Evolutionary conservation across 176 grass and related monocot genomes (phyloP).

Genomic region (Eleusine coracana): DNA sequence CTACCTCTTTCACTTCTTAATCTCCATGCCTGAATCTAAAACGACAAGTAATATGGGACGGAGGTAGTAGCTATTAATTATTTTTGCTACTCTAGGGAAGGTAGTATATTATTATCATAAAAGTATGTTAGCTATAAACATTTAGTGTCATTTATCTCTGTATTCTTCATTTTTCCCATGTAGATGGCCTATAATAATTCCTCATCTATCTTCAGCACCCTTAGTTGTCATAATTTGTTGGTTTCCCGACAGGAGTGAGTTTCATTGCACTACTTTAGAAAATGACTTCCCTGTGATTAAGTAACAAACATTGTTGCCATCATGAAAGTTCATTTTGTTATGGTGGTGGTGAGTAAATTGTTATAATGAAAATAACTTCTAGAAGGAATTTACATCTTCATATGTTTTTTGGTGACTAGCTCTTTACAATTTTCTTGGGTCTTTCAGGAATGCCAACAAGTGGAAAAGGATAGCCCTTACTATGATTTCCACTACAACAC

Average conservation of each 20-base stretch:
- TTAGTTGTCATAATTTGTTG: not conserved
- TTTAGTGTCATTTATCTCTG: not conserved
- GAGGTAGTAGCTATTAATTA: not conserved
- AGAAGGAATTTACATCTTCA: not conserved
- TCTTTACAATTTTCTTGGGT: conserved; percentile 27
- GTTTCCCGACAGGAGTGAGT: not conserved
- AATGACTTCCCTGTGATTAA: not conserved
- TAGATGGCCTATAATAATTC: not conserved
- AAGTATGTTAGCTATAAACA: not conserved
- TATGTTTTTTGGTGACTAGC: not conserved
- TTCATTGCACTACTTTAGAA: not conserved
- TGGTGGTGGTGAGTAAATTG: not conserved
- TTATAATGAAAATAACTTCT: not conserved
- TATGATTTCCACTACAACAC: conserved; percentile 94
- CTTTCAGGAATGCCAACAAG: conserved; percentile 66
- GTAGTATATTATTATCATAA: not conserved
- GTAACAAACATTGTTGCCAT: conserved; percentile 3
- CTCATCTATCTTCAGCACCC: not conserved
- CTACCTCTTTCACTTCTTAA: too few relatives aligned
- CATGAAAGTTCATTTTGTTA: not conserved
- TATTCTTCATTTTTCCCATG: too few relatives aligned
- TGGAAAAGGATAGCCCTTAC: conserved; percentile 56
- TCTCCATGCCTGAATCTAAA: too few relatives aligned
- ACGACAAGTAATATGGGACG: too few relatives aligned
- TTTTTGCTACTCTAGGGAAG: not conserved